Base-by-base conservation (phyloP, 345 rosid genomes). In the Gossypium australe region DNA sequence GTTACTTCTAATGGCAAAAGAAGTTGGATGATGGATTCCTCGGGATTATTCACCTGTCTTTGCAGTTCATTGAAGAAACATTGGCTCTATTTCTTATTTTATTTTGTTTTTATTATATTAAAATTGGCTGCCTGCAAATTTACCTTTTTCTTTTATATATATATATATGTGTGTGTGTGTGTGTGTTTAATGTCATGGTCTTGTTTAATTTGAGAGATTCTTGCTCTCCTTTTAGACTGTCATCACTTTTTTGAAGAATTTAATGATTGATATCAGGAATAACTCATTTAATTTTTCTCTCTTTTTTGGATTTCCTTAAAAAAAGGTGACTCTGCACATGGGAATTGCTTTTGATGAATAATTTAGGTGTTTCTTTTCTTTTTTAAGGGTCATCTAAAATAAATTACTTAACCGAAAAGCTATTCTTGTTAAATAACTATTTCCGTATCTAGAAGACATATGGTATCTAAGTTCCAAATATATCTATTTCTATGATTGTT, bases 191-290 rank as follows among this genome's bases (percentile, higher is more conserved):
- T 34, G 7, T 34, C 41, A 34, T 5, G 41, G 41, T 48, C 75
- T 62, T 79, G 77, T 71, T 76, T 83, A 53, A 75, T 60, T 53
- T 59, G 27, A 56, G 61, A 62, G 76, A 78, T 78, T 78, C 82
- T 72, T 63, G 27, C 78, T 68, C 24, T 52, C 65, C 73, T 79
- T 82, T 81, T 83, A 82, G 79, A 76, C 81, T 84, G 87, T 78
- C 86, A 78, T 82, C 73, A 69, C 73, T 11, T 59, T 85, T 45
- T 77, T 70, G 29, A 56, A 75, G 64, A 61, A 70, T 62, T 25
- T 77, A 83, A 87, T 88, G 78, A 88, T 90, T 90, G 81, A 77
- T 70, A 76, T 82, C 55, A 48, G 82, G 83, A 72, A 80, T 53
- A n/a, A 52, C 73, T 53, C 75, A 60, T 64, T 67, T 72, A 75